Conservation (phyloP, 495 filamentous ascomycete genomes). For the Friedmanniomyces endolithicus region DNA sequence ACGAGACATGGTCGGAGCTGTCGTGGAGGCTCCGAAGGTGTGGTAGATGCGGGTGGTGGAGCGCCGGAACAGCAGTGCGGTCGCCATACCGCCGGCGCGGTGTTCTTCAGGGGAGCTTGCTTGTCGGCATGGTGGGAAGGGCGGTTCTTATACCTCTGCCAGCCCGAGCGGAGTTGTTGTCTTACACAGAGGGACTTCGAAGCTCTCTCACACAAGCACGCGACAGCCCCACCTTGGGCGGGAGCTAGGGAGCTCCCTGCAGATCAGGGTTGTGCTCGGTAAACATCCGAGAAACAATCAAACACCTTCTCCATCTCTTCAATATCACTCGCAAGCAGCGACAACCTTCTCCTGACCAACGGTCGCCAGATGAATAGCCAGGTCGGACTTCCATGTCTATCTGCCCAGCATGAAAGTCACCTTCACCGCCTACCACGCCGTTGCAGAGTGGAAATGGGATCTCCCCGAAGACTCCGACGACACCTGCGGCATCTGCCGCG, state of each 20-base stretch:
- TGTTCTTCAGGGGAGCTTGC: background rate
- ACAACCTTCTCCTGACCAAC: too few species aligned
- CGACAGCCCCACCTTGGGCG: background rate
- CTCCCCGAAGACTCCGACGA: slow-evolving; percentile 75
- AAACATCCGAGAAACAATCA: slow-evolving; percentile 9
- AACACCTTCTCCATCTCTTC: too few species aligned
- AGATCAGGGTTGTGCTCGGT: background rate
- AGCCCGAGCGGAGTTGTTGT: background rate
- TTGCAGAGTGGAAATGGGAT: slow-evolving; percentile 95
- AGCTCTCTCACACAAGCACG: background rate
- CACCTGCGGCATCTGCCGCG: slow-evolving; percentile 95
- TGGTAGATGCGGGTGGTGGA: slow-evolving; percentile 2
- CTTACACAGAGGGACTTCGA: background rate
- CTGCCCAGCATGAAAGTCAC: slow-evolving; percentile 68
- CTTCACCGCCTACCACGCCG: slow-evolving; percentile 82
- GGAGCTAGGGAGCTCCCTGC: background rate
- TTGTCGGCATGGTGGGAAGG: background rate
- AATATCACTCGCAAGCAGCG: too few species aligned
- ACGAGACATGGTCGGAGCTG: slow-evolving; percentile 28
- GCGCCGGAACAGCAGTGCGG: slow-evolving; percentile 5
- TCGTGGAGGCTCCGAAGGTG: slow-evolving; percentile 7
- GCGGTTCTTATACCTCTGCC: background rate
- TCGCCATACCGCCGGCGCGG: slow-evolving; percentile 3
- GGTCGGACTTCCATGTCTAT: background rate
- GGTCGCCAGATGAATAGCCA: background rate